Evolutionary conservation across 192 early-diverging fungal species (phyloP).

Genomic region (Lobosporangium transversale): DNA sequence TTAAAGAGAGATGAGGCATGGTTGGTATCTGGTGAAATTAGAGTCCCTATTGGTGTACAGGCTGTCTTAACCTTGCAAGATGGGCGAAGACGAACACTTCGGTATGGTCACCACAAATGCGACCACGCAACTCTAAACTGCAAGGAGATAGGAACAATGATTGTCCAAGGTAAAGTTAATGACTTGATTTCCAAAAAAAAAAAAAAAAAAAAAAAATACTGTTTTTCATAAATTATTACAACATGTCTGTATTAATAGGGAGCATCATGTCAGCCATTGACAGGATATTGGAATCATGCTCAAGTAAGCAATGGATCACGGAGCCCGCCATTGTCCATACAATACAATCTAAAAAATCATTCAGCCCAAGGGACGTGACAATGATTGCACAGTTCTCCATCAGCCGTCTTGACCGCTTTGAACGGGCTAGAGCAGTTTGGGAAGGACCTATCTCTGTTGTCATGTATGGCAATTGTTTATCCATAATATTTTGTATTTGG

Average conservation of each 20-base stretch:
- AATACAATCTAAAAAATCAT: slow-evolving; percentile 14
- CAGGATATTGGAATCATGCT: slow-evolving; percentile 5
- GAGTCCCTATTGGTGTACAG: slow-evolving; percentile 38
- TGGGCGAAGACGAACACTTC: slow-evolving; percentile 4
- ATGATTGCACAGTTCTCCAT: slow-evolving; percentile 64
- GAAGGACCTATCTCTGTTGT: slow-evolving; percentile 58
- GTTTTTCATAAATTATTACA: neutral
- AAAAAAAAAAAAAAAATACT: neutral
- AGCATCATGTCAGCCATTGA: slow-evolving; percentile 29
- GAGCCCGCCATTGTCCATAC: slow-evolving; percentile 36
- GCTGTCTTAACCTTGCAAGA: slow-evolving; percentile 17
- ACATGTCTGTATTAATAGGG: neutral
- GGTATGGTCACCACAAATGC: slow-evolving; percentile 29
- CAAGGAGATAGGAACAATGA: slow-evolving; percentile 20
- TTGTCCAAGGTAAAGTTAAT: slow-evolving; percentile 40
- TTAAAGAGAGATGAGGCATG: slow-evolving; percentile 36
- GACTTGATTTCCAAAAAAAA: neutral
- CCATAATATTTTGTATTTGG: no score
- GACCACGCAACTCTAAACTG: slow-evolving; percentile 14
- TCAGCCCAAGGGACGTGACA: slow-evolving; percentile 40
- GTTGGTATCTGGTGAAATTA: slow-evolving; percentile 28
- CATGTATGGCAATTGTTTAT: slow-evolving; percentile 43
- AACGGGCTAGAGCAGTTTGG: slow-evolving; percentile 54
- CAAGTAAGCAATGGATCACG: slow-evolving; percentile 4
- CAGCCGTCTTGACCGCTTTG: slow-evolving; percentile 60